These are phyloP conservation scores for Sedum album DNA, from an alignment of 164 flowering plant species.

Conservation along the genomic window DNA sequence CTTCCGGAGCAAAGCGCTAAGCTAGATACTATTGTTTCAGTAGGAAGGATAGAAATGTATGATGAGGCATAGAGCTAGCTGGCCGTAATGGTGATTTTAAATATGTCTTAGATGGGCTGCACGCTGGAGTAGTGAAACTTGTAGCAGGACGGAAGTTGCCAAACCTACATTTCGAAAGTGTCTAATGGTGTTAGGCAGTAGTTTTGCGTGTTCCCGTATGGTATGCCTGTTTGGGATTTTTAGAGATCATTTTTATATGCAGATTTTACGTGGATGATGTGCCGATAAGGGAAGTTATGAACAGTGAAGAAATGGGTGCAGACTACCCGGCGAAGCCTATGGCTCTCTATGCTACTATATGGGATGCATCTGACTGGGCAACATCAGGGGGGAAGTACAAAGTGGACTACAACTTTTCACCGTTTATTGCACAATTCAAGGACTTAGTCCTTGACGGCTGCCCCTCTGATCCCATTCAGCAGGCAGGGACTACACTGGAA, in stretches of 20 bases:
- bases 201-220: not conserved
- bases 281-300: constrained; percentile 71
- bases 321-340: constrained; percentile 94
- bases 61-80: not conserved
- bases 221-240: too few relatives aligned
- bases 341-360: constrained; percentile 85
- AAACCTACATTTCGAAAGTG: not conserved
- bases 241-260: not conserved
- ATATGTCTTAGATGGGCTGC: not conserved
- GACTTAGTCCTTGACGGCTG: constrained; percentile 71
- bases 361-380: constrained; percentile 97
- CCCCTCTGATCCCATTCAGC: constrained; percentile 43
- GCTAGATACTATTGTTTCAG: not conserved
- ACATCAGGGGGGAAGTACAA: constrained; percentile 72
- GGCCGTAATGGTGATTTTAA: not conserved
- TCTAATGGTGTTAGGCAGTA: not conserved
- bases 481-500: constrained; percentile 13
- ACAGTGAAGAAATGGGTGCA: constrained; percentile 56
- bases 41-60: not conserved
- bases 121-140: not conserved
- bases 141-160: not conserved
- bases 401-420: constrained; percentile 62
- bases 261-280: constrained; percentile 85
- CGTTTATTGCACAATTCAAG: constrained; percentile 60
- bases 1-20: not conserved